Conservation (phyloP, 305 asterid genomes). For the Fraxinus greggii region DNA sequence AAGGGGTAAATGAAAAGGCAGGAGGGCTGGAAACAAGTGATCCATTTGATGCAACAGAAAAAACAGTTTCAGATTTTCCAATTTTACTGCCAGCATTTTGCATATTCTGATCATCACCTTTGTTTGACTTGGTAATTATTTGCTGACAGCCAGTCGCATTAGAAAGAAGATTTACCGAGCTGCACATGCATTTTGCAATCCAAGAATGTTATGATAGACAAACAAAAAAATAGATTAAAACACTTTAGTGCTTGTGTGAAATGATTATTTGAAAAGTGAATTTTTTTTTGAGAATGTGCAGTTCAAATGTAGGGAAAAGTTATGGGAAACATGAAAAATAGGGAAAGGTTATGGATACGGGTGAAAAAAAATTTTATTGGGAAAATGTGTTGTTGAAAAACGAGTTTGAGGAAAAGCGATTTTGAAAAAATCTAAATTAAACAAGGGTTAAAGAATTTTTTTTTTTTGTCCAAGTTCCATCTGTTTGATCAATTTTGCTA, state of each 20-base stretch:
- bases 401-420: neutral
- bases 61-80: constrained; percentile 29
- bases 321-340: too few relatives aligned
- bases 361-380: too few relatives aligned
- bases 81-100: constrained; percentile 32
- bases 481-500: neutral
- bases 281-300: neutral
- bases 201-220: neutral
- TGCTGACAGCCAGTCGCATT: constrained; percentile 23
- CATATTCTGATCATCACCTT: constrained; percentile 22
- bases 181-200: constrained; percentile 26
- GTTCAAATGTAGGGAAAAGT: neutral
- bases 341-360: neutral
- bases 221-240: neutral
- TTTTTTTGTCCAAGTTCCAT: neutral
- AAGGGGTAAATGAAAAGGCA: constrained; percentile 29
- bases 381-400: too few relatives aligned
- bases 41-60: constrained; percentile 32
- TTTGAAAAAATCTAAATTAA: neutral
- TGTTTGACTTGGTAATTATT: constrained; percentile 26
- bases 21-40: constrained; percentile 22
- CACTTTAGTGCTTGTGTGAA: neutral
- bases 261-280: too few relatives aligned
- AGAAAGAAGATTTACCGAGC: constrained; percentile 31
- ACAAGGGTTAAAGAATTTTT: neutral